These are phyloP conservation scores for Erigeron philadelphicus DNA, from an alignment of 140 eudicot genomes.

Conservation along the genomic window DNA sequence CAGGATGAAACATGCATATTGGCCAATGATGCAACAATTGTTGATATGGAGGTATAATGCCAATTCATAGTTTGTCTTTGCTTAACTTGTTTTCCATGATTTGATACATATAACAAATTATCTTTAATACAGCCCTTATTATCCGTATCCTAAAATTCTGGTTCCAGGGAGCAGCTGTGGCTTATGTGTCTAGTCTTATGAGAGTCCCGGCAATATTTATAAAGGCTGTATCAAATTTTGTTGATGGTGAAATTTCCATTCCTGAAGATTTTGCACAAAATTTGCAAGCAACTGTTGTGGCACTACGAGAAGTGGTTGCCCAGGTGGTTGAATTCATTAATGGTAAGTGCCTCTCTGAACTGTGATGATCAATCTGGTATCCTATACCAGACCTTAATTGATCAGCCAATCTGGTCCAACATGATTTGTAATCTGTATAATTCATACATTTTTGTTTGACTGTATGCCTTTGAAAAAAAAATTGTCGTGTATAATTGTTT, in stretches of 20 bases:
- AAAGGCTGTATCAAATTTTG: slow-evolving; percentile 71
- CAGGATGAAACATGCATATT: slow-evolving; percentile 65
- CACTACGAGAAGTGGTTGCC: slow-evolving; percentile 45
- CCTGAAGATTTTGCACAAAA: slow-evolving; percentile 63
- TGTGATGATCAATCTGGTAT: slow-evolving; percentile 32
- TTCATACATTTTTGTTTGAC: neutral
- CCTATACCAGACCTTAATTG: neutral
- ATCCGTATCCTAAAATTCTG: neutral
- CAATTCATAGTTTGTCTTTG: neutral
- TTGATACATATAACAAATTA: neutral
- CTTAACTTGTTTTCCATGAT: neutral
- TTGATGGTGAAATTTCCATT: slow-evolving; percentile 78
- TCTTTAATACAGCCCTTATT: neutral
- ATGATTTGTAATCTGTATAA: slow-evolving; percentile 4
- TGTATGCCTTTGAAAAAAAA: neutral
- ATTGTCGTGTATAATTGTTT: neutral
- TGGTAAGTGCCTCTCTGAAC: slow-evolving; percentile 56
- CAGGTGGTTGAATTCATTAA: slow-evolving; percentile 54
- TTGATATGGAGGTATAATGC: slow-evolving; percentile 86
- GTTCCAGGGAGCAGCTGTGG: slow-evolving; percentile 72
- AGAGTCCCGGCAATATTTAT: slow-evolving; percentile 53
- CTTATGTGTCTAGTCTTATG: slow-evolving; percentile 57
- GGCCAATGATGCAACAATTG: slow-evolving; percentile 83
- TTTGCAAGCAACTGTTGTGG: slow-evolving; percentile 46
- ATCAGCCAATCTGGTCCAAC: neutral